Base-by-base conservation (phyloP, 345 rosid genomes). In the Hypericum perforatum region DNA sequence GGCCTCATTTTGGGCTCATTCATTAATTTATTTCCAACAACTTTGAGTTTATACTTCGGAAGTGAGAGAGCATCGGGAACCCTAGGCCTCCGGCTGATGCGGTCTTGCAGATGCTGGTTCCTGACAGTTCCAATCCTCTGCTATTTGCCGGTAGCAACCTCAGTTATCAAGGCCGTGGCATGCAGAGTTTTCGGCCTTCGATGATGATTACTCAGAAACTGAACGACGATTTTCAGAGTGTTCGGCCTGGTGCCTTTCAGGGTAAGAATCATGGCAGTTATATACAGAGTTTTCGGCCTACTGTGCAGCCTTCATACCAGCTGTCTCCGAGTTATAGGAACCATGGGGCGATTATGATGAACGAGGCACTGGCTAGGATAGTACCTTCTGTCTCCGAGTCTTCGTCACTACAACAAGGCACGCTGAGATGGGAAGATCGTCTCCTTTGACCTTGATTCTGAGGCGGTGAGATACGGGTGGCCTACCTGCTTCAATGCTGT, bases 391-490 rank as follows among this genome's bases (percentile, higher is more conserved):
- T n/a, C 97, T 58, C 63, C 82, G 64, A 89, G 82, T 77, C 95
- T 83, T 16, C 82, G 92, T 41, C 84, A 87, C 45, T 89, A 85
- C 67, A 85, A 85, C 71, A 89, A 85, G 70, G 89, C 95, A 6
- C 74, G 73, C 46, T 95, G 97, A 67, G 97, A 89, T 61, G 97
- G 97, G 37, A 89, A 85, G 56, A 95, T 89, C 9, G 85, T 85
- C 71, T 85, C 92, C 38, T 85, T 85, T 64, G 97, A 86, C 66
- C 97, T 90, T 62, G 94, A 90, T 67, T 86, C 83, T 49, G 86
- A 82, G 95, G 90, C 62, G 95, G 95, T 58, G 94, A 86, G 75
- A 86, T 90, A 60, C 74, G 95, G 6, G 94, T 75, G 41, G 82
- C 97, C 41, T 84, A 84, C 97, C 41, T 84, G 97, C 69, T 90